A percentile compares a stretch with the other conserved stretches of the same genome.
Evolutionary conservation across 225 moss, liverwort and hornwort genomes (phyloP).

Genomic region (Rhytidiadelphus loreus): DNA sequence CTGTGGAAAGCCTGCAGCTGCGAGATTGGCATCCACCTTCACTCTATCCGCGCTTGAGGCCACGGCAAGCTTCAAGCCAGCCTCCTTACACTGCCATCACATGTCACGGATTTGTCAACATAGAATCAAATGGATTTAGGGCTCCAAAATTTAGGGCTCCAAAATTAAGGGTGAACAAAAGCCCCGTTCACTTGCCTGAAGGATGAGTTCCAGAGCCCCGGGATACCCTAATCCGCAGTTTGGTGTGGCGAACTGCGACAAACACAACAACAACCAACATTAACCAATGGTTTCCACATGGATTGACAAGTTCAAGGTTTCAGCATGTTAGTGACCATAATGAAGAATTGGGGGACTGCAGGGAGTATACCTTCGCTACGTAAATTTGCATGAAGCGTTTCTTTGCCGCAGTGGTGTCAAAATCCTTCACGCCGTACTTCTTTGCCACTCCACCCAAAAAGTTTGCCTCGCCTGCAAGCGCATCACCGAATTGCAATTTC

Average conservation of each 20-base stretch:
- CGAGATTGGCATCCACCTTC: slow-evolving; percentile 95
- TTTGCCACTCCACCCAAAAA: slow-evolving; percentile 81
- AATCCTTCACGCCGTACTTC: slow-evolving; percentile 44
- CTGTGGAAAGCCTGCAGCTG: slow-evolving; percentile 80
- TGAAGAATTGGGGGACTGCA: neutral
- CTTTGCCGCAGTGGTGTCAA: slow-evolving; percentile 52
- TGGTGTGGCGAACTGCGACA: slow-evolving; percentile 56
- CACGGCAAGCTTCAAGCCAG: slow-evolving; percentile 84
- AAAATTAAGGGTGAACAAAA: neutral
- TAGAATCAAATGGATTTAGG: neutral
- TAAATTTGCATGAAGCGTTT: slow-evolving; percentile 82
- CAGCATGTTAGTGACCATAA: neutral
- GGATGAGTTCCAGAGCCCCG: slow-evolving; percentile 70
- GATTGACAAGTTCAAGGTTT: neutral
- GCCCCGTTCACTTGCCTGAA: slow-evolving; percentile 15
- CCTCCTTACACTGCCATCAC: slow-evolving; percentile 68
- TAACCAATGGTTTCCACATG: neutral
- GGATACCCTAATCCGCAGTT: slow-evolving; percentile 75
- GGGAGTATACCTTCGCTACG: slow-evolving; percentile 46
- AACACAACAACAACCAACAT: neutral
- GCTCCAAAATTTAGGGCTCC: neutral
- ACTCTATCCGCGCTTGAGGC: slow-evolving; percentile 93
- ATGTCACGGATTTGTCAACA: neutral
- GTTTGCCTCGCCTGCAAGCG: slow-evolving; percentile 65
- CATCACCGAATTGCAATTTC: neutral